A percentile compares a stretch with the other conserved stretches of the same genome.
Evolutionary conservation across 306 rosid genomes (phyloP).

Genomic region (Lithocarpus polystachyus): DNA sequence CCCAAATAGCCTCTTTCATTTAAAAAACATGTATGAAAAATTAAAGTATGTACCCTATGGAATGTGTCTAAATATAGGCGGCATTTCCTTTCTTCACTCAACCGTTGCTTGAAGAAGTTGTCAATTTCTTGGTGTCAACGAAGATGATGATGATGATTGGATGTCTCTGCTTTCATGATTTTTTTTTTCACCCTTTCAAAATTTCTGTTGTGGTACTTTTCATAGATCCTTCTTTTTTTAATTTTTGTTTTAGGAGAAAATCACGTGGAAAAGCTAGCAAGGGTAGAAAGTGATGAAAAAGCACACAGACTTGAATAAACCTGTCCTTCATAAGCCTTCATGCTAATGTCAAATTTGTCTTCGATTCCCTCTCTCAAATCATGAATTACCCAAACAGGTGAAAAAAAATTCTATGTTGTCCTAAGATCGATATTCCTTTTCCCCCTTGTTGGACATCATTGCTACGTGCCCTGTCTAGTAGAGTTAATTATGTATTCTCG

Average conservation of each 20-base stretch:
- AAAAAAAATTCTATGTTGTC: neutral
- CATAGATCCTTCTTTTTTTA: neutral
- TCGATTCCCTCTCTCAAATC: neutral
- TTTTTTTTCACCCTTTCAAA: neutral
- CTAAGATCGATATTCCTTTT: neutral
- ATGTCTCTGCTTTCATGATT: slow-evolving; percentile 16
- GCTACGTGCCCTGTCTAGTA: neutral
- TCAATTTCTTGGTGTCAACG: slow-evolving; percentile 32
- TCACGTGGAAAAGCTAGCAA: slow-evolving; percentile 30
- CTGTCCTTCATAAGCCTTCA: neutral
- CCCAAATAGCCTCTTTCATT: neutral
- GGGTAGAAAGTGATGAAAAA: slow-evolving; percentile 1
- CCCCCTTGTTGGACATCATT: neutral
- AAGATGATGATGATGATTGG: slow-evolving; percentile 26
- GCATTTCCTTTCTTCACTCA: slow-evolving; percentile 24
- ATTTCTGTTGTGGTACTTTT: neutral
- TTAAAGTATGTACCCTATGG: neutral
- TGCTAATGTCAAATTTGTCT: slow-evolving; percentile 2
- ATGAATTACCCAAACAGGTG: neutral
- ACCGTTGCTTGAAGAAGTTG: slow-evolving; percentile 17
- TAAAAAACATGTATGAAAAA: neutral
- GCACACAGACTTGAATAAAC: slow-evolving; percentile 2
- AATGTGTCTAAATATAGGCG: neutral
- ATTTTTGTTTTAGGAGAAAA: slow-evolving; percentile 6
- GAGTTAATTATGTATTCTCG: neutral